Evolutionary conservation across 352 stramenopile species (phyloP).

Genomic region (Pythium biforme): DNA sequence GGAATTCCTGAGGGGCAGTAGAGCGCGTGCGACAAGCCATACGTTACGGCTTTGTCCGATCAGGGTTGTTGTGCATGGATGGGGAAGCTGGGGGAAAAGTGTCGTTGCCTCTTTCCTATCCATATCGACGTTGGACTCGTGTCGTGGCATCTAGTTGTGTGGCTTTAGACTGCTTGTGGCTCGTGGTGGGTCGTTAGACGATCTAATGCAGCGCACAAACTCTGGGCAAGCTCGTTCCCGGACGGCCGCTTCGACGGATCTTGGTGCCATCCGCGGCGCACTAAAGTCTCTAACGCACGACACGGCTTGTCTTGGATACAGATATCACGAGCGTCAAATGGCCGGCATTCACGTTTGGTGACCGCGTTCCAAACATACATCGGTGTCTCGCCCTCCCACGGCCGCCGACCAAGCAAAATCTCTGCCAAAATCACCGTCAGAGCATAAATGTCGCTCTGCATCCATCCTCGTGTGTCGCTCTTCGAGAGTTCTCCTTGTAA

Average conservation of each 20-base stretch:
- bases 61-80: too few relatives aligned
- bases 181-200: neutral
- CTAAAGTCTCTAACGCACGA: neutral
- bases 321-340: neutral
- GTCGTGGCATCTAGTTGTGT: too few relatives aligned
- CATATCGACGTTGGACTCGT: too few relatives aligned
- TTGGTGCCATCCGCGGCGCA: constrained; percentile 8
- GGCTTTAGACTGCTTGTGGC: neutral
- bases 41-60: too few relatives aligned
- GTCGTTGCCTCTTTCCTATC: too few relatives aligned
- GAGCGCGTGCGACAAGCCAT: too few relatives aligned
- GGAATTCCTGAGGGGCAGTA: too few relatives aligned
- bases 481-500: constrained; percentile 6
- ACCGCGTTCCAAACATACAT: constrained; percentile 15
- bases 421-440: constrained; percentile 3
- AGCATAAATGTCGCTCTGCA: constrained; percentile 1
- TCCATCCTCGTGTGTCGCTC: neutral
- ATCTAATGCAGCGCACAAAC: neutral
- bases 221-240: neutral
- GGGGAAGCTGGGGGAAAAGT: too few relatives aligned
- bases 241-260: constrained; percentile 1
- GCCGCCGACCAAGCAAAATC: neutral
- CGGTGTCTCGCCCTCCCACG: constrained; percentile 9
- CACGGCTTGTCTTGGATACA: neutral
- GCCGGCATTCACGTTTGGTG: neutral